Evolutionary conservation across 345 rosid species (phyloP).

Genomic region (sweet orange (Citrus sinensis)): DNA sequence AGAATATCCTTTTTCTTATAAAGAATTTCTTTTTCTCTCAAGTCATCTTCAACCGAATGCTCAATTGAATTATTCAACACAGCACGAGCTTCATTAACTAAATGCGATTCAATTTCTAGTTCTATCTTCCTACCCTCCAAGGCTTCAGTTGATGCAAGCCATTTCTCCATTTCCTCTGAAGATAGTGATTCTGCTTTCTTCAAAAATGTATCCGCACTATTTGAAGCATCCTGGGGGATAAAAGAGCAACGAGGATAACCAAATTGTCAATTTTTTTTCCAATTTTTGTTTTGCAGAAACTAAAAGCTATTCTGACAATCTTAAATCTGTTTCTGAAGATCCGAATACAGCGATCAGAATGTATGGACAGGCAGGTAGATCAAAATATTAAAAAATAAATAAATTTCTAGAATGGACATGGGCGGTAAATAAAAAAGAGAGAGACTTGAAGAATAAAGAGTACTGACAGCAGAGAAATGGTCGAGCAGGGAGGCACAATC

Average conservation of each 20-base stretch:
- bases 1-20: conserved; percentile 48
- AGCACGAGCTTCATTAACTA: conserved; percentile 53
- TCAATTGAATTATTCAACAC: conserved; percentile 44
- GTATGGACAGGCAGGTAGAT: not conserved
- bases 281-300: not conserved
- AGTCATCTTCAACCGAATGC: conserved; percentile 50
- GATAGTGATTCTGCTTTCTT: conserved; percentile 40
- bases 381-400: not conserved
- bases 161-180: conserved; percentile 47
- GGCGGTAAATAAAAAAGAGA: not conserved
- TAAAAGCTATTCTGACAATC: not conserved
- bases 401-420: not conserved
- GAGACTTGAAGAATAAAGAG: not conserved
- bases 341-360: not conserved
- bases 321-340: not conserved
- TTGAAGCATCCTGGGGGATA: conserved; percentile 52
- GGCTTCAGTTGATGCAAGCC: conserved; percentile 63
- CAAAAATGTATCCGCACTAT: conserved; percentile 44
- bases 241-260: not conserved
- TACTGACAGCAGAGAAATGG: conserved; percentile 50
- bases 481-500: conserved; percentile 64
- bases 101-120: conserved; percentile 54
- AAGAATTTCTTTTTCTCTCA: conserved; percentile 49
- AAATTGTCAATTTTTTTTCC: not conserved
- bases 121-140: conserved; percentile 63